Conservation (phyloP, 441 rosid genomes). For the Brassica hybrid region DNA sequence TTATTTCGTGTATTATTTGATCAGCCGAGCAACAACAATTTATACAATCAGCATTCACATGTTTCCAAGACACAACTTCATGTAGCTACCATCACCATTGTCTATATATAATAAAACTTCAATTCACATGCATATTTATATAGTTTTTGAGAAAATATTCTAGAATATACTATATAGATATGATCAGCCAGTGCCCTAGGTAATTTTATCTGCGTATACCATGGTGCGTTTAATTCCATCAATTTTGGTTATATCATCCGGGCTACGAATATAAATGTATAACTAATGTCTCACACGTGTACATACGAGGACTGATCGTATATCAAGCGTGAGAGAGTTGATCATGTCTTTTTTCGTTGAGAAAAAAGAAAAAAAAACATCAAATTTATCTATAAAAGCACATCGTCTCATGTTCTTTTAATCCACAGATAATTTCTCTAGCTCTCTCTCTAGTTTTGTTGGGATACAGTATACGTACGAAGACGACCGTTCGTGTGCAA, state of each 20-base stretch:
- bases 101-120: slow-evolving; percentile 5
- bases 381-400: slow-evolving; percentile 39
- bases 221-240: not conserved
- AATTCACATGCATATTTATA: slow-evolving; percentile 9
- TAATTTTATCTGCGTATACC: not conserved
- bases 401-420: slow-evolving; percentile 24
- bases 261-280: not conserved
- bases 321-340: slow-evolving; percentile 39
- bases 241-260: not conserved
- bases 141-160: not conserved
- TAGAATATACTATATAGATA: not conserved
- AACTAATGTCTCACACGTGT: slow-evolving; percentile 34
- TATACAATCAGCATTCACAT: slow-evolving; percentile 40
- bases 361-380: not conserved
- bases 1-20: slow-evolving; percentile 37
- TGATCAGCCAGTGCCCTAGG: not conserved
- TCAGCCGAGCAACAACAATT: slow-evolving; percentile 31
- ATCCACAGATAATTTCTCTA: slow-evolving; percentile 26
- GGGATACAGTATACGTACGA: slow-evolving; percentile 6
- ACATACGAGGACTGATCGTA: slow-evolving; percentile 16
- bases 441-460: slow-evolving; percentile 11
- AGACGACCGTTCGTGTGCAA: slow-evolving; percentile 33
- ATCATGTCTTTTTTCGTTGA: slow-evolving; percentile 9
- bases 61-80: slow-evolving; percentile 39
- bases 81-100: slow-evolving; percentile 29